These are phyloP conservation scores for Sporothrix inflata DNA, from an alignment of 2,329 filamentous ascomycete genomes.

Conservation along the genomic window DNA sequence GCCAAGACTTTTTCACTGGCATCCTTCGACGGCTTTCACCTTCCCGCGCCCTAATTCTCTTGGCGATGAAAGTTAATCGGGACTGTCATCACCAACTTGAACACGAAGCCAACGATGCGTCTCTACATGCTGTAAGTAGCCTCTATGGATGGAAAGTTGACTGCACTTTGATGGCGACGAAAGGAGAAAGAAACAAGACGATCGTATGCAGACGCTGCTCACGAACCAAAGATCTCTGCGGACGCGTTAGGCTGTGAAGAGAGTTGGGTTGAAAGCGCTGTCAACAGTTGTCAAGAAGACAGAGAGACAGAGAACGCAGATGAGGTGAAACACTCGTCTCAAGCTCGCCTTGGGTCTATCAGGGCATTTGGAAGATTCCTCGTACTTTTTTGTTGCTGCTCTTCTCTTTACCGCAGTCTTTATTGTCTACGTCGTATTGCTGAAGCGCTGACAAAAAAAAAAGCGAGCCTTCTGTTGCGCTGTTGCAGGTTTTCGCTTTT, in stretches of 20 bases:
- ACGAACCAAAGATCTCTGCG: neutral
- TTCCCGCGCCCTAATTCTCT: slow-evolving; percentile 3
- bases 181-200: neutral
- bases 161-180: neutral
- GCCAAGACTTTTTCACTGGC: neutral
- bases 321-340: slow-evolving; percentile 14
- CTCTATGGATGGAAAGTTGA: neutral
- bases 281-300: neutral
- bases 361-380: neutral
- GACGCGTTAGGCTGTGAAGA: neutral
- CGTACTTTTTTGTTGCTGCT: no score
- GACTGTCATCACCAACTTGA: neutral
- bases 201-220: neutral
- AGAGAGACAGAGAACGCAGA: neutral
- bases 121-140: neutral
- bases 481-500: neutral
- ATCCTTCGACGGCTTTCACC: neutral
- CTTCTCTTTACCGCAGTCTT: neutral
- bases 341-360: neutral
- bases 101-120: neutral
- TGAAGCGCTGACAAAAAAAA: neutral
- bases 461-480: neutral
- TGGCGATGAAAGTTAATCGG: slow-evolving; percentile 8
- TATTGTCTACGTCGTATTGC: neutral
- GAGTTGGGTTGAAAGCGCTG: neutral